Conservation (phyloP, 169 alveolate genomes). For the Eimeria acervulina region DNA sequence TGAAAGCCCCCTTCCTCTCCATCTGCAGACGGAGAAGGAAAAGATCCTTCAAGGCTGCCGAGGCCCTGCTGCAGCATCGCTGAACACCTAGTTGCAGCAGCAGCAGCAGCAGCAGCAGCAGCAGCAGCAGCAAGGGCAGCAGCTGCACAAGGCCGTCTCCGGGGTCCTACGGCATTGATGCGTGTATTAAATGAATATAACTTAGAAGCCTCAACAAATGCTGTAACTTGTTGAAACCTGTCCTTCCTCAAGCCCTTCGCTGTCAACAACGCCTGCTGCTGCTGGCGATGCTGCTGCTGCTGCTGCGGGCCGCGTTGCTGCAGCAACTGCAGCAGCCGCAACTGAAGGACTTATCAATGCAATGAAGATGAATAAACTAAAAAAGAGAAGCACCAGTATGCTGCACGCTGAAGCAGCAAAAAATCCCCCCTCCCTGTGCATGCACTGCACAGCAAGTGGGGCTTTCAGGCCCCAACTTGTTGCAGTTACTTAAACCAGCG, state of each 20-base stretch:
- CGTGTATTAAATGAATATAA: not conserved
- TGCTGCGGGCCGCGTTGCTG: not conserved
- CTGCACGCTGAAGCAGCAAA: not conserved
- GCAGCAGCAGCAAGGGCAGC: slow-evolving; percentile 24
- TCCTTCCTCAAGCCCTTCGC: not conserved
- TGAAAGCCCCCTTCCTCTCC: not conserved
- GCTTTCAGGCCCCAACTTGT: too few relatives aligned
- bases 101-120: slow-evolving; percentile 9
- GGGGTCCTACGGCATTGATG: not conserved
- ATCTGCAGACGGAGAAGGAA: not conserved
- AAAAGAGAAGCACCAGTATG: not conserved
- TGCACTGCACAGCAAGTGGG: not conserved
- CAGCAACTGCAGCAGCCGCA: not conserved
- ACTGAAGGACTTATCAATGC: not conserved
- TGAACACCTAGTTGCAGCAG: not conserved
- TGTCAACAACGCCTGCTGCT: slow-evolving; percentile 14
- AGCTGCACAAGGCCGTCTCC: not conserved
- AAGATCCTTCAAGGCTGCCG: not conserved
- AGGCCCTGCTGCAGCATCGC: not conserved
- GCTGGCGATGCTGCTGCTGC: not conserved
- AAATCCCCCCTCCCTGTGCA: not conserved
- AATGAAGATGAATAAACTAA: not conserved
- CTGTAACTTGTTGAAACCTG: not conserved
- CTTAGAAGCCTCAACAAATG: not conserved
- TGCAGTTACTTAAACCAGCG: not conserved